phyloP scores from a whole-genome alignment of 176 grass and related monocot species.

The Eleusine coracana region DNA sequence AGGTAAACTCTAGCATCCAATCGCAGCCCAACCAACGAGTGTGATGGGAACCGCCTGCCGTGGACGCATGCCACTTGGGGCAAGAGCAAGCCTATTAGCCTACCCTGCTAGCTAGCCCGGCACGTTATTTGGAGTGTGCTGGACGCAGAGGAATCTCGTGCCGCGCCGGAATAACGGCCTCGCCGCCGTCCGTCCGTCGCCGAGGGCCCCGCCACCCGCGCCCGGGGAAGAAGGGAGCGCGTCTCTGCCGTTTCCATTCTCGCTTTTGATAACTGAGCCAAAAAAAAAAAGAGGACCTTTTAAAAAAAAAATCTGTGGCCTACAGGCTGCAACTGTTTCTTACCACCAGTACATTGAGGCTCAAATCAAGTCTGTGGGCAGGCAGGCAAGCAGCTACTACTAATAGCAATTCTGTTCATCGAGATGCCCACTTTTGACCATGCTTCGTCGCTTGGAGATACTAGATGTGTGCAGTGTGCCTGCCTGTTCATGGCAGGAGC shows the following conservation, averaged over 20 bases:
- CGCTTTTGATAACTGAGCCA: neutral
- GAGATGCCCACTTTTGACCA: neutral
- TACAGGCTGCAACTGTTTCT: neutral
- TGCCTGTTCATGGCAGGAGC: neutral
- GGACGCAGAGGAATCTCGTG: neutral
- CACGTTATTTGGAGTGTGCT: neutral
- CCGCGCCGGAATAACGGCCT: constrained; percentile 3
- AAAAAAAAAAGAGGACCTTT: neutral
- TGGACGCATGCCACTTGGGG: neutral
- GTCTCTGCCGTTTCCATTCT: neutral
- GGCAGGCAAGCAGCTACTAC: neutral
- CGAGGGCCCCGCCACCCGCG: too few species aligned
- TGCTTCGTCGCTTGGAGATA: neutral
- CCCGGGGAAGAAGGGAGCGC: too few species aligned
- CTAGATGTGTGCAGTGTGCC: too few species aligned
- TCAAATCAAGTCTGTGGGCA: neutral
- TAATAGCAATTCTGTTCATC: neutral
- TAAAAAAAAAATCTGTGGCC: neutral
- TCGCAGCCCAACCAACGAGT: constrained; percentile 1
- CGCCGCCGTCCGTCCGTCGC: neutral
- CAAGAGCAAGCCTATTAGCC: neutral
- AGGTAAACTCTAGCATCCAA: neutral
- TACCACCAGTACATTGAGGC: neutral
- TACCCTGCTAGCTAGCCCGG: neutral
- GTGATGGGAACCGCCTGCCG: neutral